Base-by-base conservation (phyloP, 257 asterid species). In the Hygrophila difformis region DNA sequence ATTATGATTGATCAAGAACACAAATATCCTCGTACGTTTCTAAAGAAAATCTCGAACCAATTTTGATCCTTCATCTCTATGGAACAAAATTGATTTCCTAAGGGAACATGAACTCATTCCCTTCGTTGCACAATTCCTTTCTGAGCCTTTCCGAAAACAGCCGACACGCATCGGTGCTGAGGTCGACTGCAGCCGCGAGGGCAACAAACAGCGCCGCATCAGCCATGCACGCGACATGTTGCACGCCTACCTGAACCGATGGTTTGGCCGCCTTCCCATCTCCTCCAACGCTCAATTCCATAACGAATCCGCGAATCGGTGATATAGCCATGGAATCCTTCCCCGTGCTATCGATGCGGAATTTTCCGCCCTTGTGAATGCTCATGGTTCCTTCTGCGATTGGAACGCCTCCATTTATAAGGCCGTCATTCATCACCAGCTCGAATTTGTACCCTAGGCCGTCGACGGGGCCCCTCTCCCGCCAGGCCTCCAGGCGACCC, bases 401-500 rank as follows among this genome's bases (percentile, higher is more conserved):
- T 11, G 93, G 82, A 10, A 68, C 51, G 1, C 85, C 81, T 23
- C 78, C 73, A 0, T 76, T n/a, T n/a, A n/a, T 61, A 1, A 75
- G 51, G 21, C 92, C 86, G 1, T 69, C 60, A 1, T 77, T 76
- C 0, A 73, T 72, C 4, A 77, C 76, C 18, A 87, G 94, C 66
- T 83, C 93, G 10, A 87, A 87, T 24, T 75, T 82, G 64, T 79
- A 82, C 16, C 96, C 94, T 0, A 87, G 61, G 18, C 94, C 89
- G 28, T 82, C 92, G 2, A 55, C 70, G 0, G 76, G 64, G 0
- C 92, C 94, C 24, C 96, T 50, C 64, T 87, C 97, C 0, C 97
- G 72, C 97, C 97, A 87, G 0, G 97, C 97, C 74, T 79, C 91
- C 2, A 87, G 87, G 0, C 94, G 84, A 1, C 97, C 97, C 97